A percentile compares a stretch with the other conserved stretches of the same genome.
phyloP scores from a whole-genome alignment of 345 rosid genomes.

The Camelina hispida region DNA sequence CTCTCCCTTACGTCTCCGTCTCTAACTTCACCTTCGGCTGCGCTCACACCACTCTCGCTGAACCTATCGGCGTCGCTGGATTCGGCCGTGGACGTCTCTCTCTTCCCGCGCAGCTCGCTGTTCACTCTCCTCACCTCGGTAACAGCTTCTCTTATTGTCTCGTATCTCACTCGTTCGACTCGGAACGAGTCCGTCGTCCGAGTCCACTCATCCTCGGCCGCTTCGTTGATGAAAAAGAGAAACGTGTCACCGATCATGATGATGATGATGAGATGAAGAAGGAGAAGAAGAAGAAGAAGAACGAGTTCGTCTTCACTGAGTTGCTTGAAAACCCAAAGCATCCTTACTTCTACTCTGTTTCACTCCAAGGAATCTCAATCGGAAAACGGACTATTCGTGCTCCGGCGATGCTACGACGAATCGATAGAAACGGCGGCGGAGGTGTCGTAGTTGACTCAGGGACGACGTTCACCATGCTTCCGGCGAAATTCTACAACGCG shows the following conservation, averaged over 20 bases:
- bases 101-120: slow-evolving; percentile 75
- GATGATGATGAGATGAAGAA: slow-evolving; percentile 5
- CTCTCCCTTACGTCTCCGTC: slow-evolving; percentile 54
- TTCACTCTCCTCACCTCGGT: slow-evolving; percentile 69
- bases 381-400: slow-evolving; percentile 74
- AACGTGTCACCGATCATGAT: slow-evolving; percentile 29
- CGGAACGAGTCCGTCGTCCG: slow-evolving; percentile 63
- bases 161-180: slow-evolving; percentile 85
- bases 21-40: slow-evolving; percentile 86
- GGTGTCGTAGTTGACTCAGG: slow-evolving; percentile 96
- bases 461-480: slow-evolving; percentile 94
- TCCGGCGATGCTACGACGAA: slow-evolving; percentile 56
- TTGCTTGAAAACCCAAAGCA: slow-evolving; percentile 80
- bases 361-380: slow-evolving; percentile 77
- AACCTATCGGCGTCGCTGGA: slow-evolving; percentile 95
- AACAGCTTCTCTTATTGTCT: slow-evolving; percentile 86
- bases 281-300: slow-evolving; percentile 10
- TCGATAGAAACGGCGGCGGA: slow-evolving; percentile 68
- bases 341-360: slow-evolving; percentile 87
- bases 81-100: slow-evolving; percentile 91
- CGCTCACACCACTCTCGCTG: slow-evolving; percentile 82
- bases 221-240: slow-evolving; percentile 52
- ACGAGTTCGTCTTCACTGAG: slow-evolving; percentile 62
- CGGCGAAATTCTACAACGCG: slow-evolving; percentile 61
- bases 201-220: slow-evolving; percentile 96